These are phyloP conservation scores for Microbotryum lychnidis-dioicae DNA, from an alignment of 1,284 basidiomycete species.

Conservation along the genomic window DNA sequence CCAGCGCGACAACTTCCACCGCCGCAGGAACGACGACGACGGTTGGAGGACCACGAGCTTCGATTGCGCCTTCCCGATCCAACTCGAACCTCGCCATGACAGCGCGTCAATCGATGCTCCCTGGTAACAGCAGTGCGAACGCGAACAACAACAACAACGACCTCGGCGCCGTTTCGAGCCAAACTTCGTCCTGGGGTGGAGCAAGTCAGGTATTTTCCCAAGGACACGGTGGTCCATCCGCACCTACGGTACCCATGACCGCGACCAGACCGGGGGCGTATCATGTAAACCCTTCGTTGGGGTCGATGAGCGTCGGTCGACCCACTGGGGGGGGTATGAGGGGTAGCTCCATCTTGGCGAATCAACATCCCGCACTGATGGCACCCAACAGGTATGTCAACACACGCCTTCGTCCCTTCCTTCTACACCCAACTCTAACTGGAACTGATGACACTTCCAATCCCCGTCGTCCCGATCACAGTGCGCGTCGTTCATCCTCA, in stretches of 20 bases:
- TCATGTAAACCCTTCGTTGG: conserved; percentile 12
- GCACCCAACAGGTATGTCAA: conserved; percentile 15
- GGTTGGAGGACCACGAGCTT: too few species aligned
- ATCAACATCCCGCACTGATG: too few species aligned
- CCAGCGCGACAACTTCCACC: too few species aligned
- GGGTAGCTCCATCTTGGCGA: conserved; percentile 9
- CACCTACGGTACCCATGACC: conserved; percentile 17
- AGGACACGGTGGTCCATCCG: conserved; percentile 13
- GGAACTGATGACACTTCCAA: not conserved
- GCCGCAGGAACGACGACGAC: too few species aligned
- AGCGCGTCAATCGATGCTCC: too few species aligned
- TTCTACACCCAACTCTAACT: too few species aligned
- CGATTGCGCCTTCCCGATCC: too few species aligned
- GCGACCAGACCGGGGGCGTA: conserved; percentile 4
- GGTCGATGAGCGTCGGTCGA: conserved; percentile 14
- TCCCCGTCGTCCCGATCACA: not conserved
- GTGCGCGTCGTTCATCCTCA: conserved; percentile 25
- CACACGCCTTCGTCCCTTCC: not conserved
- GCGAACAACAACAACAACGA: too few species aligned
- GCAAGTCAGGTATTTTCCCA: conserved; percentile 15
- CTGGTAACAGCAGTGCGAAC: too few species aligned
- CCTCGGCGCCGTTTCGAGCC: too few species aligned
- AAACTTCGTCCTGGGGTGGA: too few species aligned
- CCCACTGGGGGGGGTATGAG: conserved; percentile 2
- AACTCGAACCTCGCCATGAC: too few species aligned